Evolutionary conservation across 179 eudicot species (phyloP).

Genomic region (Sideroxylon spinosum): DNA sequence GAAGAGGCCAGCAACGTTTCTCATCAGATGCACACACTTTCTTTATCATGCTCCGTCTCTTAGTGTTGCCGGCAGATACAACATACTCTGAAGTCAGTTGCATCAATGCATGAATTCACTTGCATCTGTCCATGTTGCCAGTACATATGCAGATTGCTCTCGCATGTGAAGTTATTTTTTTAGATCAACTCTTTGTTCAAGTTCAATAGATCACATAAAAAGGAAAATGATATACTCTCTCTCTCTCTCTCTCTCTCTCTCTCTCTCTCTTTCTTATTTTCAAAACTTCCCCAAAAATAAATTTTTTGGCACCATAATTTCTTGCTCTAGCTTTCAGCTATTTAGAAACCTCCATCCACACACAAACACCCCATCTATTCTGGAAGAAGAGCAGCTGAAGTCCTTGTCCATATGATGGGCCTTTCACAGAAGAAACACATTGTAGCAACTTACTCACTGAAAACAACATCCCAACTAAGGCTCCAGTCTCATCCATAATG

Average conservation of each 20-base stretch:
- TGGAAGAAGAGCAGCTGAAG: neutral
- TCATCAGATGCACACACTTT: neutral
- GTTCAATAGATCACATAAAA: no score
- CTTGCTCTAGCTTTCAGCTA: neutral
- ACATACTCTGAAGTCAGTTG: no score
- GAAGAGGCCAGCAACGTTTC: constrained; percentile 4
- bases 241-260: neutral
- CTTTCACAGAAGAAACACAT: neutral
- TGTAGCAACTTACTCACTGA: neutral
- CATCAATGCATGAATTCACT: no score
- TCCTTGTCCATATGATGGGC: neutral
- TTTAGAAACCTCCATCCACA: neutral
- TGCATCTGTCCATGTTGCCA: neutral
- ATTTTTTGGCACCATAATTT: neutral
- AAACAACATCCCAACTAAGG: no score
- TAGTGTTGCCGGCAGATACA: no score
- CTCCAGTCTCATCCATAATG: neutral
- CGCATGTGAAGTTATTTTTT: no score
- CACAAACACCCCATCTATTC: neutral
- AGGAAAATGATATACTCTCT: neutral
- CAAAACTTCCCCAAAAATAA: neutral
- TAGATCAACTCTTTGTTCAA: neutral
- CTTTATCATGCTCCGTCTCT: no score
- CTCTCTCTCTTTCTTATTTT: neutral
- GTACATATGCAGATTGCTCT: no score